These are phyloP conservation scores for Henckelia pumila DNA, from an alignment of 257 asterid species.

Conservation along the genomic window DNA sequence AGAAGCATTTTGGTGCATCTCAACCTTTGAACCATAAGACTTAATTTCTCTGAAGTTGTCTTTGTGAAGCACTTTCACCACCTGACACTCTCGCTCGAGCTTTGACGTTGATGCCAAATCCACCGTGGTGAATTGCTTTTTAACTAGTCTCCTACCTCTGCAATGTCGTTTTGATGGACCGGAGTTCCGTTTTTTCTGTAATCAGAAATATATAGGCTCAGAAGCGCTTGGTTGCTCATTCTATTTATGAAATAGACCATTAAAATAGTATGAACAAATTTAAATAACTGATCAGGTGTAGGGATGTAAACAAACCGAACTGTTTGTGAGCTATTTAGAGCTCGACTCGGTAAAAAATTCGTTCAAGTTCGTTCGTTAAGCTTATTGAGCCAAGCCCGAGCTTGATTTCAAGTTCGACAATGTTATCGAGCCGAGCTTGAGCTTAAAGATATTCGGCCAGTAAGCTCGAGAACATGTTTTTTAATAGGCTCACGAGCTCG, in stretches of 20 bases:
- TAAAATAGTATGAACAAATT: constrained; percentile 15
- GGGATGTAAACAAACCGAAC: too few relatives aligned
- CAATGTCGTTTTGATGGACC: constrained; percentile 31
- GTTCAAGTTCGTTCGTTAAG: too few relatives aligned
- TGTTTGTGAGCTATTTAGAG: too few relatives aligned
- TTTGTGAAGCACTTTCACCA: constrained; percentile 19
- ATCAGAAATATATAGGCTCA: constrained; percentile 22
- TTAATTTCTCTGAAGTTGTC: constrained; percentile 22
- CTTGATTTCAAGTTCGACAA: too few relatives aligned
- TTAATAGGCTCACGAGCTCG: too few relatives aligned
- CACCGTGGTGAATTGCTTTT: constrained; percentile 37
- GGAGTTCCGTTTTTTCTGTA: constrained; percentile 42
- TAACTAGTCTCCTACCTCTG: constrained; percentile 55
- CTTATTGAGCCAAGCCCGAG: too few relatives aligned
- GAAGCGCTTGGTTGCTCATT: constrained; percentile 38
- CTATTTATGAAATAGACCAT: constrained; percentile 30
- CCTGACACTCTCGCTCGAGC: constrained; percentile 32
- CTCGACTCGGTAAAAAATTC: too few relatives aligned
- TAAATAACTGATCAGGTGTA: constrained; percentile 13
- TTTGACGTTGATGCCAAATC: constrained; percentile 35
- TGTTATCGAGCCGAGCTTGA: too few relatives aligned
- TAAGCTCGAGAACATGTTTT: too few relatives aligned
- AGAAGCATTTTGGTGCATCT: constrained; percentile 31
- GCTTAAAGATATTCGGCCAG: too few relatives aligned
- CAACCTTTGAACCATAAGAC: constrained; percentile 32